A percentile compares a stretch with the other conserved stretches of the same genome.
Evolutionary conservation across 257 asterid genomes (phyloP).

Genomic region (Ajuga chamaepitys): DNA sequence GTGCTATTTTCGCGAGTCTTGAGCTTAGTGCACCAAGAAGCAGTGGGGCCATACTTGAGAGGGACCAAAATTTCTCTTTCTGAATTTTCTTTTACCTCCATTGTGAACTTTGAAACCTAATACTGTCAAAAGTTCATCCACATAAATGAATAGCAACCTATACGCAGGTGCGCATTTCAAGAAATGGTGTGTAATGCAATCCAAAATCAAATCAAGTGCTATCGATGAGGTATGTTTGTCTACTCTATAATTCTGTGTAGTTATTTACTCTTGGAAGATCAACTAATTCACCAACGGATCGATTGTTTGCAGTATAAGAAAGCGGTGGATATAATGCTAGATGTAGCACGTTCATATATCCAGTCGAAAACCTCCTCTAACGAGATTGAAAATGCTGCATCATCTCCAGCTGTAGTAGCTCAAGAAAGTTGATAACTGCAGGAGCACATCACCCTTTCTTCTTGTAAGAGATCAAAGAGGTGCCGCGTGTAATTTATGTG

Average conservation of each 20-base stretch:
- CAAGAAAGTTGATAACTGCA: conserved; percentile 28
- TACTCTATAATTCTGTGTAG: background rate
- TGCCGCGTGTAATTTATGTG: conserved; percentile 28
- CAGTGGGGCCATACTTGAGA: no score
- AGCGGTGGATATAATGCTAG: conserved; percentile 85
- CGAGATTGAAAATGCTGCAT: conserved; percentile 21
- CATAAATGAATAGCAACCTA: background rate
- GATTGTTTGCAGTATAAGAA: conserved; percentile 67
- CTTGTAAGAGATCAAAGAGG: conserved; percentile 35
- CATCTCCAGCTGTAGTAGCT: conserved; percentile 25
- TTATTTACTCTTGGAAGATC: background rate
- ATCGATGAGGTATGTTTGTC: conserved; percentile 56
- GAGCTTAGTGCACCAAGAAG: no score
- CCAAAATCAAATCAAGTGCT: conserved; percentile 87
- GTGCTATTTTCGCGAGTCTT: no score
- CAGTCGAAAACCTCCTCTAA: conserved; percentile 36
- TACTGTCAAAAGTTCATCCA: background rate
- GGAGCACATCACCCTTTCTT: conserved; percentile 45
- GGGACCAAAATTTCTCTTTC: no score
- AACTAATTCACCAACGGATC: background rate
- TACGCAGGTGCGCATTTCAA: conserved; percentile 87
- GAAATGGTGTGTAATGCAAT: conserved; percentile 99
- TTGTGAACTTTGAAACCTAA: background rate
- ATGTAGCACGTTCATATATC: conserved; percentile 58
- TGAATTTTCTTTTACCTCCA: no score